Evolutionary conservation across 1,284 basidiomycete species (phyloP).

Genomic region (Apiotrichum montevideense): DNA sequence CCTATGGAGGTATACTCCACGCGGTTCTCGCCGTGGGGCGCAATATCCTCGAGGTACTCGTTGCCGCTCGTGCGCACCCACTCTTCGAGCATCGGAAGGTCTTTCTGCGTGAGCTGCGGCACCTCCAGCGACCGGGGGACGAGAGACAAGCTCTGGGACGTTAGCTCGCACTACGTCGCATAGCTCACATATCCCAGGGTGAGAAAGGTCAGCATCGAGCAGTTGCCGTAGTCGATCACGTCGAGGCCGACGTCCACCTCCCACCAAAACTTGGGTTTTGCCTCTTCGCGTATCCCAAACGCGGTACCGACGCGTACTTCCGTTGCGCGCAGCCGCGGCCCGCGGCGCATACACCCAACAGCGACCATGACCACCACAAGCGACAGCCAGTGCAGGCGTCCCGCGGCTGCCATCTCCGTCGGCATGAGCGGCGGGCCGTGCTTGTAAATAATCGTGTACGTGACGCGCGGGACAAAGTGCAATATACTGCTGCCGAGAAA

Average conservation of each 20-base stretch:
- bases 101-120: slow-evolving; percentile 26
- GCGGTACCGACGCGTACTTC: slow-evolving; percentile 32
- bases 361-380: background rate
- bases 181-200: slow-evolving; percentile 37
- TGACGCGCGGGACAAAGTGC: slow-evolving; percentile 25
- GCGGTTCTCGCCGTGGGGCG: slow-evolving; percentile 14
- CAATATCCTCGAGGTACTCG: slow-evolving; percentile 8
- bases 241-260: slow-evolving; percentile 9
- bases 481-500: slow-evolving; percentile 6
- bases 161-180: background rate
- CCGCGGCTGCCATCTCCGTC: slow-evolving; percentile 1
- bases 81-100: slow-evolving; percentile 40
- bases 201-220: slow-evolving; percentile 38
- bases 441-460: slow-evolving; percentile 25
- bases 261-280: slow-evolving; percentile 8
- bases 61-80: slow-evolving; percentile 21
- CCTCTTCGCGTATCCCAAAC: slow-evolving; percentile 26
- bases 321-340: slow-evolving; percentile 31
- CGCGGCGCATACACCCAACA: slow-evolving; percentile 35
- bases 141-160: slow-evolving; percentile 27
- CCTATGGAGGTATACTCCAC: slow-evolving; percentile 19
- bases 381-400: slow-evolving; percentile 4
- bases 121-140: slow-evolving; percentile 25
- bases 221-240: slow-evolving; percentile 40
- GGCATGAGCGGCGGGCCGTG: slow-evolving; percentile 5